A percentile compares a stretch with the other conserved stretches of the same genome.
phyloP scores from a whole-genome alignment of 768 basidiomycete genomes.

The Lactifluus pinguis region DNA sequence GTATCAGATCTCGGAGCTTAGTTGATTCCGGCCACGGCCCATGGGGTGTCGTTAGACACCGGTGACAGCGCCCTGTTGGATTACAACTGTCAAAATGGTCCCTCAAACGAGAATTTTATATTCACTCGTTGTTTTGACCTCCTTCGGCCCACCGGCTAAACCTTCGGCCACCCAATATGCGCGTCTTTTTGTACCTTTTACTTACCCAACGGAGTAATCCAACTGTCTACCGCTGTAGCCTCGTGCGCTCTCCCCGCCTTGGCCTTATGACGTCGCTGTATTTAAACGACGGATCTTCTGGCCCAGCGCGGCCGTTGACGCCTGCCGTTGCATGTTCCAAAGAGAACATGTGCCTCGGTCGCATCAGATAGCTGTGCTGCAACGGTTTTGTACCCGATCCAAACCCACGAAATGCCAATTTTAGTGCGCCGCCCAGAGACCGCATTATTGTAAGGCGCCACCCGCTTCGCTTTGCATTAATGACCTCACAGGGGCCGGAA shows the following conservation, averaged over 20 bases:
- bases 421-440: not conserved
- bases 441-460: too few relatives aligned
- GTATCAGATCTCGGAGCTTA: not conserved
- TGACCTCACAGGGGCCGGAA: not conserved
- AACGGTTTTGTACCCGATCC: not conserved
- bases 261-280: slow-evolving; percentile 8
- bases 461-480: not conserved
- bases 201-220: not conserved
- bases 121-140: not conserved
- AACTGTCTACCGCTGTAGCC: not conserved
- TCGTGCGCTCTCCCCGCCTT: not conserved
- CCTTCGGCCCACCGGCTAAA: not conserved
- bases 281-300: not conserved
- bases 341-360: not conserved
- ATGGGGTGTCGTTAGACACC: not conserved
- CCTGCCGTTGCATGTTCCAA: not conserved
- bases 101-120: too few relatives aligned
- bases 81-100: not conserved
- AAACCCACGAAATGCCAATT: not conserved
- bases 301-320: not conserved
- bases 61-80: not conserved
- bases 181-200: not conserved
- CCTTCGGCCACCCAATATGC: not conserved
- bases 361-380: not conserved
- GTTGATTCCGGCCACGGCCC: not conserved